A percentile compares a stretch with the other conserved stretches of the same genome.
phyloP scores from a whole-genome alignment of 768 basidiomycete species.

The Rhizopogon roseolus region DNA sequence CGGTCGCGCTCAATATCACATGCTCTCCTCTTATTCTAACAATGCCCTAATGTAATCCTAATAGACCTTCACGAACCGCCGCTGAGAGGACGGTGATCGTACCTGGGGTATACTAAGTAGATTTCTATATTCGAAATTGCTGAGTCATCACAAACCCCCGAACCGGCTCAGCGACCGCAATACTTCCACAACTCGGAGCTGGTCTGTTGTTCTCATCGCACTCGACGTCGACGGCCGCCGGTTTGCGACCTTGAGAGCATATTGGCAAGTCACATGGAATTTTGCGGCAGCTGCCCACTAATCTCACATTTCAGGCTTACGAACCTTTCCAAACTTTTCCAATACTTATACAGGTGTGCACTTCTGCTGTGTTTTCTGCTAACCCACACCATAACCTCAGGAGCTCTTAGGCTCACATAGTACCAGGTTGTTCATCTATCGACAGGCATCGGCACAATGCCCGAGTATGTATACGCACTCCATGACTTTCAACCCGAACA shows the following conservation, averaged over 20 bases:
- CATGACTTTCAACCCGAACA: constrained; percentile 91
- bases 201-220: constrained; percentile 1
- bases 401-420: not conserved
- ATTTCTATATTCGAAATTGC: not conserved
- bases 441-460: constrained; percentile 37
- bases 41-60: too few species aligned
- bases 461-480: constrained; percentile 81
- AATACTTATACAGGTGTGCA: not conserved
- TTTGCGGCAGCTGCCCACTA: not conserved
- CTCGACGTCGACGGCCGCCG: constrained; percentile 12
- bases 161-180: too few species aligned
- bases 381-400: not conserved
- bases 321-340: not conserved
- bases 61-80: too few species aligned
- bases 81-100: too few species aligned
- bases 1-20: too few species aligned
- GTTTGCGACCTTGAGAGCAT: not conserved
- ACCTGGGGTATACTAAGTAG: too few species aligned
- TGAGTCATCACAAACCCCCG: not conserved
- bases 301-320: not conserved
- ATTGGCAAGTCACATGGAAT: not conserved
- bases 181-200: too few species aligned
- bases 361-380: not conserved
- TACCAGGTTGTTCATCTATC: not conserved
- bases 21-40: too few species aligned